Conservation (phyloP, 225 moss, liverwort and hornwort genomes). For the Physcomitrium patens region DNA sequence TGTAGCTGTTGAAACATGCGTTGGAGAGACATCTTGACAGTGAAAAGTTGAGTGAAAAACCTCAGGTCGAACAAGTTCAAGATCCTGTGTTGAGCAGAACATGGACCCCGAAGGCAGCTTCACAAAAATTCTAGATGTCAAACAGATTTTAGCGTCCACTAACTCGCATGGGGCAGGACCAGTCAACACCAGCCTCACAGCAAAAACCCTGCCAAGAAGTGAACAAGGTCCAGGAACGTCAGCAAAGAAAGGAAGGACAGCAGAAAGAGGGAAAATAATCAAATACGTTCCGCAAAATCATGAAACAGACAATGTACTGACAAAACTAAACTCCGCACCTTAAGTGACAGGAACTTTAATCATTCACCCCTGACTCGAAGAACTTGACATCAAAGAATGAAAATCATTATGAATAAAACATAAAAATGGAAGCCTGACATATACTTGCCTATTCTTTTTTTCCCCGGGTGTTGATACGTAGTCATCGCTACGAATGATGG, state of each 20-base stretch:
- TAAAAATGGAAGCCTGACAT: not conserved
- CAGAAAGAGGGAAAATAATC: not conserved
- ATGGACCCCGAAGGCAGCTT: constrained; percentile 74
- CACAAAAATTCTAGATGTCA: constrained; percentile 69
- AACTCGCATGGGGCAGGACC: constrained; percentile 75
- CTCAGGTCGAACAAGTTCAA: constrained; percentile 71
- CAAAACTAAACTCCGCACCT: too few species aligned
- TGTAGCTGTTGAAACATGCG: too few species aligned
- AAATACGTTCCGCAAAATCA: not conserved
- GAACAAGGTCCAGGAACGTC: too few species aligned
- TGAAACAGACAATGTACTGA: not conserved
- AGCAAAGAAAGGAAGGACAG: not conserved
- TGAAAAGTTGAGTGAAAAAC: constrained; percentile 12
- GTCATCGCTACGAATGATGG: constrained; percentile 62
- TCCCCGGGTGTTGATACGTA: constrained; percentile 37
- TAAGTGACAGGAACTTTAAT: too few species aligned
- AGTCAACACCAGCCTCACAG: constrained; percentile 69
- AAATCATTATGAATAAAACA: not conserved
- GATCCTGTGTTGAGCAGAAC: constrained; percentile 79
- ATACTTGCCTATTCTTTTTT: constrained; percentile 45
- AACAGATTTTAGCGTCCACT: constrained; percentile 76
- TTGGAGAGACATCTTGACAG: too few species aligned
- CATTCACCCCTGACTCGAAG: too few species aligned
- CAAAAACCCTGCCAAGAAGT: constrained; percentile 54
- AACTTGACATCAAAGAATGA: not conserved